Percentiles rank a stretch among this genome's conserved stretches.
These are phyloP conservation scores for Lachancea kluyveri DNA, from an alignment of 805 yeast genomes.

Conservation along the genomic window DNA sequence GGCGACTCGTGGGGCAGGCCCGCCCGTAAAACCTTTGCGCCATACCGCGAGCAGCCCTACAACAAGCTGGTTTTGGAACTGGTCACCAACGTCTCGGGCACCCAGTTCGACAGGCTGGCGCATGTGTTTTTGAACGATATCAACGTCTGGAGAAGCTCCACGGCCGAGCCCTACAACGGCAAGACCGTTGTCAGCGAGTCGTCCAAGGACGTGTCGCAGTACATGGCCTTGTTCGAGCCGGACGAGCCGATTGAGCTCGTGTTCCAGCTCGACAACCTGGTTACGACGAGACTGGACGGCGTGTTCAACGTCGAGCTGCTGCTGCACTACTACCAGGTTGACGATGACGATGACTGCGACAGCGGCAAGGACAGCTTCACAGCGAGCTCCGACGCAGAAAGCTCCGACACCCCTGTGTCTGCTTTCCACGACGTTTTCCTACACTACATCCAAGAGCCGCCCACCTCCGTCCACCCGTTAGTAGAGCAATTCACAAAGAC, in stretches of 20 bases:
- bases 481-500: conserved; percentile 28
- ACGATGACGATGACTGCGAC: conserved; percentile 11
- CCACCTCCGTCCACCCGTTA: conserved; percentile 10
- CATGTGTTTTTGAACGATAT: conserved; percentile 56
- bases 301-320: conserved; percentile 47
- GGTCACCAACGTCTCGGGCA: conserved; percentile 47
- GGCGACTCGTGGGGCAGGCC: conserved; percentile 60
- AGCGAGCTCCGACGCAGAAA: conserved; percentile 1
- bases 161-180: conserved; percentile 64
- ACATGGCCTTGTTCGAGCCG: conserved; percentile 40
- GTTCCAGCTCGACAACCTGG: conserved; percentile 61
- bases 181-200: conserved; percentile 40
- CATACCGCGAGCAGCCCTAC: conserved; percentile 42
- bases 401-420: too few species aligned
- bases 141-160: conserved; percentile 79
- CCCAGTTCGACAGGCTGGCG: conserved; percentile 60
- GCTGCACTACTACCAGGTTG: conserved; percentile 41
- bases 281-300: conserved; percentile 53
- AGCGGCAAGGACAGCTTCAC: too few species aligned
- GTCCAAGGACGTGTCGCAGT: conserved; percentile 60
- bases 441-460: conserved; percentile 6
- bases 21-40: conserved; percentile 33
- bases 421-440: conserved; percentile 6
- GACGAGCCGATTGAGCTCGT: conserved; percentile 34
- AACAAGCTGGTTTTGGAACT: conserved; percentile 49